Conservation (phyloP, 805 yeast species). For the Cyberlindnera lachancei region DNA sequence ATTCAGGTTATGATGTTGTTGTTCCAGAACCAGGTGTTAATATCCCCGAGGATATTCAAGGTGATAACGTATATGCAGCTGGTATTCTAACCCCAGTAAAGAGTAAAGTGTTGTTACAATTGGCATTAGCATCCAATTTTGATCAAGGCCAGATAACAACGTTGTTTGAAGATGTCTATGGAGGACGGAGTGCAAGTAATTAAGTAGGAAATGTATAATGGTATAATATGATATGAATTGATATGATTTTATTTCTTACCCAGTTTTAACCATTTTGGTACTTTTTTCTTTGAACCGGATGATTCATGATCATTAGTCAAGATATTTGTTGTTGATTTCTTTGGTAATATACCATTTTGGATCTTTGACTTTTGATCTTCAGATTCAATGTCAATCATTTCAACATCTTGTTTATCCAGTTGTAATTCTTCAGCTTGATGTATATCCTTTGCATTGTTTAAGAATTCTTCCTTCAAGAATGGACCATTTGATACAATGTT, state of each 20-base stretch:
- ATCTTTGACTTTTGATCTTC: too few species aligned
- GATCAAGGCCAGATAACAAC: slow-evolving; percentile 28
- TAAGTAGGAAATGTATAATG: too few species aligned
- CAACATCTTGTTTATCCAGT: slow-evolving; percentile 9
- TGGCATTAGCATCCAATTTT: slow-evolving; percentile 35
- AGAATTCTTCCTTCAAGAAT: slow-evolving; percentile 22
- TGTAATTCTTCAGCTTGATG: slow-evolving; percentile 24
- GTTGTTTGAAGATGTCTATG: slow-evolving; percentile 46
- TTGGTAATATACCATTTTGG: slow-evolving; percentile 16
- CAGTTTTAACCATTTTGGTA: slow-evolving; percentile 34
- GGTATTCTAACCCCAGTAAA: slow-evolving; percentile 48
- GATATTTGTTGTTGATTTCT: slow-evolving; percentile 1
- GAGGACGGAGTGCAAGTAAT: slow-evolving; percentile 37
- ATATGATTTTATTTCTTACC: slow-evolving; percentile 25
- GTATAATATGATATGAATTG: too few species aligned
- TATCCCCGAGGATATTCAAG: slow-evolving; percentile 7
- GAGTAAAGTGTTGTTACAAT: slow-evolving; percentile 40
- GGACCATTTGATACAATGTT: slow-evolving; percentile 17
- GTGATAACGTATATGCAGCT: slow-evolving; percentile 32
- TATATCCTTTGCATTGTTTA: slow-evolving; percentile 26
- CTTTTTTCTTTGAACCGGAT: too few species aligned
- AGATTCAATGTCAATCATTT: too few species aligned
- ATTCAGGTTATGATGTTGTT: slow-evolving; percentile 15
- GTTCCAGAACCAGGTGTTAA: too few species aligned
- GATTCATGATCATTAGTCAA: slow-evolving; percentile 1